Base-by-base conservation (phyloP, 176 grass and related monocot species). In the Avena sativa region DNA sequence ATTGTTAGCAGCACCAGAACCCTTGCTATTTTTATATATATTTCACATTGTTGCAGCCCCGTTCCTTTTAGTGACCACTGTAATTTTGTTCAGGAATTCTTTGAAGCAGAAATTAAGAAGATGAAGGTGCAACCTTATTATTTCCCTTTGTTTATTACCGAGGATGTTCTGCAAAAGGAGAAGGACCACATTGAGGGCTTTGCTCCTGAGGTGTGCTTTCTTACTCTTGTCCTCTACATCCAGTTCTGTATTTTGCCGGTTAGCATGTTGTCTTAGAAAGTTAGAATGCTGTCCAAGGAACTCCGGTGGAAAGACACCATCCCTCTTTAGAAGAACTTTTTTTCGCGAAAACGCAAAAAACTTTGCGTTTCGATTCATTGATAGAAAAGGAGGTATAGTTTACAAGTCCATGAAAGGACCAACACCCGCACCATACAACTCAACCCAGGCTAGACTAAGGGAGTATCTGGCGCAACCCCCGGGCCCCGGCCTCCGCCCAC, bases 101-200 rank as follows among this genome's bases (percentile, higher is more conserved):
- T 98, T 90, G 93, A 96, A 75, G 91, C 93, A 11, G 92, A 98
- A 87, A 92, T 98, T 60, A 98, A 95, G 62, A 98, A 96, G 83
- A 88, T 96, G 76, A 95, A 95, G 74, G 55, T 96, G 49, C 89
- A 94, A 59, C 89, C 91, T 85, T 84, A 84, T 49, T 98, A 98
- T 89, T 98, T 98, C 21, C 96, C 96, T 74, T 76, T 98, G 81
- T 98, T 95, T 68, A 87, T 98, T 52, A 98, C 92, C 52, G 96
- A 96, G 85, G 92, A 91, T 91, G 93, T 94, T 53, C 85, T 98
- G 13, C 93, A 94, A 47, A 98, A 92, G 79, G 92, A 95, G 71
- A 98, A 98, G 79, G 96, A 94, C 62, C 96, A 98, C 79, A 88
- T 98, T 69, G 96, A 98, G 83, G 92, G 93, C 73, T 98, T 98